Base-by-base conservation (phyloP, 805 yeast species). In the Candida boleticola region DNA sequence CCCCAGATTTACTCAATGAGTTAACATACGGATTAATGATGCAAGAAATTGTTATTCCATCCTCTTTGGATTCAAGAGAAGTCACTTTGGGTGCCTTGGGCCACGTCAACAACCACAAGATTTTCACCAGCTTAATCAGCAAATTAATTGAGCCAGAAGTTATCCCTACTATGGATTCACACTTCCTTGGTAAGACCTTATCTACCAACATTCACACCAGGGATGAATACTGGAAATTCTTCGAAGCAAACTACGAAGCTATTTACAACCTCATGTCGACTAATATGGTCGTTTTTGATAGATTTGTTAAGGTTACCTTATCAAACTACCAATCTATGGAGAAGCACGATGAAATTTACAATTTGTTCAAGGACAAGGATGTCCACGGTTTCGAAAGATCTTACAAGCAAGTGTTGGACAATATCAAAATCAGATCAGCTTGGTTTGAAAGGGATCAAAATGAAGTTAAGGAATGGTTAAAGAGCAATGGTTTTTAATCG, bases 121-220 rank as follows among this genome's bases (percentile, higher is more conserved):
- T 68, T 22, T 61, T 77, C 20, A 51, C 59, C n/a, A 54, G 55
- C 37, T 59, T 77, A 37, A 49, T 80, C n/a, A 57, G 50, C 0
- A 51, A 70, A 43, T 56, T 79, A 25, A 54, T 71, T 33, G 66
- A 76, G 29, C 62, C 63, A 9, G 68, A 70, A 2, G 55, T 65
- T 29, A 68, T 82, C 27, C 79, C 80, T 0, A 69, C 68, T 19
- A 83, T 82, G 83, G 85, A 82, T 52, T 68, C 76, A 16, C 79
- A 77, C 51, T 77, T 73, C 53, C 61, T 81, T 39, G 74, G 76
- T 2, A 56, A 53, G 6, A 58, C 76, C 20, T 63, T 82, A 27
- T 68, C 77, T n/a, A 50, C 60, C 6, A 82, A 82, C 55, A 47
- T 71, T 5, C 51, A 49, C 10, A 64, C 76, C 1, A 71, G 78